Evolutionary conservation across 108 stramenopile species (phyloP), one percentile per base, ranked within the genome.

Genomic region (Discostella stelligeroides): DNA sequence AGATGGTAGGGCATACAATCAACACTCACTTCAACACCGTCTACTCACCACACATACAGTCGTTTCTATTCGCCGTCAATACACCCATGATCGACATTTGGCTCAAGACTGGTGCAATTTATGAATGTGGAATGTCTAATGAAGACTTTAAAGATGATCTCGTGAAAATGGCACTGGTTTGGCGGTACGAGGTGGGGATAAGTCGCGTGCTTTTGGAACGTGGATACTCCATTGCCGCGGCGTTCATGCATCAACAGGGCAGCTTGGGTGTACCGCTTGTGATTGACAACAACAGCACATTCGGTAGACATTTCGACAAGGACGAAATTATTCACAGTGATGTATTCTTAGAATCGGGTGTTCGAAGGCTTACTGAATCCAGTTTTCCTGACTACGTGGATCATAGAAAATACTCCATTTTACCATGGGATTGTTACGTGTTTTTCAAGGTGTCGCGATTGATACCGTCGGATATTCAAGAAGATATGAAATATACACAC

Each of bases 381-480:
- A 79, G 56, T 27, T 79, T 79, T 41, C 58, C 63, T 8, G 78
- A 79, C 38, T 61, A 72, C 60, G 42, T 50, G 6, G 76, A 77
- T 59, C 54, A 61, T 46, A 68, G 67, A 67, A 78, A 78, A 47
- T 78, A 71, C 50, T 62, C 69, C 47, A 79, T 79, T 20, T 47
- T 79, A 41, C 78, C 78, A n/a, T 79, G 78, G 78, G 78, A 72
- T 20, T 72, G 53, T 51, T 79, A 68, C 42, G 66, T 79, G 23
- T 79, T 79, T 42, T 79, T 79, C 64, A 79, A 79, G 66, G 78
- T 79, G 15, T 72, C 78, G 18, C 47, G 78, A 17, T 60, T 79
- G 60, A 56, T 72, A 30, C 71, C 78, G 0, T 37, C 40, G 11
- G 78, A 79, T 57, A 72, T 79, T 41, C 78, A 79, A 37, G 53